A percentile compares a stretch with the other conserved stretches of the same genome.
phyloP scores from a whole-genome alignment of 2,329 filamentous ascomycete species.

The Thelonectria rubi region DNA sequence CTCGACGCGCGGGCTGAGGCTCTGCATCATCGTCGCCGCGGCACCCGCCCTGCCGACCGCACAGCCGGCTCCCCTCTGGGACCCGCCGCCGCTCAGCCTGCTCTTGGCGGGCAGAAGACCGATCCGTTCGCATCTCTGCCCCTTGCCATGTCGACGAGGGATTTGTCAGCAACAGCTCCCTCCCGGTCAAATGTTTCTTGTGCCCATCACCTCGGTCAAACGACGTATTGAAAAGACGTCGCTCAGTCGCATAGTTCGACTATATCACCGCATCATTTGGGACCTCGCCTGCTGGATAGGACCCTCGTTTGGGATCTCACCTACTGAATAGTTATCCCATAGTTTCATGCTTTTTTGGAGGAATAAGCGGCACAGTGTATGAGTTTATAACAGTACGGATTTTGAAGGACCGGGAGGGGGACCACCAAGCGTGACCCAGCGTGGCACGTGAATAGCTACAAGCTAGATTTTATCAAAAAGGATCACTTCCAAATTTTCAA shows the following conservation, averaged over 20 bases:
- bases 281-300: neutral
- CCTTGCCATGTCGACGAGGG: neutral
- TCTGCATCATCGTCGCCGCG: neutral
- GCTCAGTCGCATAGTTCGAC: neutral
- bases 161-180: neutral
- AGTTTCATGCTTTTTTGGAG: neutral
- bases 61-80: neutral
- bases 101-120: neutral
- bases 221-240: slow-evolving; percentile 31
- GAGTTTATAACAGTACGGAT: neutral
- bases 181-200: slow-evolving; percentile 32
- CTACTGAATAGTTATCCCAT: neutral
- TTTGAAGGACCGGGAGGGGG: neutral
- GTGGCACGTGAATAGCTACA: neutral
- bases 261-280: neutral
- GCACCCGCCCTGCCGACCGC: neutral
- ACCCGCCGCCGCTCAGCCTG: neutral
- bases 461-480: neutral
- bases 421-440: neutral
- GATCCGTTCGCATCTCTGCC: neutral
- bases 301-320: neutral
- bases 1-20: neutral
- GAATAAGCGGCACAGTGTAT: neutral
- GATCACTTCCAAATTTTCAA: neutral
- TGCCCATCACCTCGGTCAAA: slow-evolving; percentile 37